Percentiles rank a stretch among this genome's conserved stretches.
Conservation (phyloP, 1,284 basidiomycete species). For the Moniliophthora roreri region DNA sequence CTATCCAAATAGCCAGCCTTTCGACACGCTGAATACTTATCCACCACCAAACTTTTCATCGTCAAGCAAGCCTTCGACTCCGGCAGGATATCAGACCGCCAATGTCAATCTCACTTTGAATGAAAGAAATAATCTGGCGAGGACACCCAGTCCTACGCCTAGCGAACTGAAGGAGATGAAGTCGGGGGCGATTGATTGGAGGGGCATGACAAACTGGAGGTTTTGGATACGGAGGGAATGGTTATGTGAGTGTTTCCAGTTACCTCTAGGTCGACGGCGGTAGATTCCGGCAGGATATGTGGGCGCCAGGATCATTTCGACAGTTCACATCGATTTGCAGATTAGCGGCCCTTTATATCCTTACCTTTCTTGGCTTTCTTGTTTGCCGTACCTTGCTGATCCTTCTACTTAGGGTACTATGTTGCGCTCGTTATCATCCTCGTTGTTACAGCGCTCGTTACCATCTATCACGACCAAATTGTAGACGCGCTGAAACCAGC, state of each 20-base stretch:
- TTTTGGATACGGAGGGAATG: constrained; percentile 6
- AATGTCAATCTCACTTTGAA: background rate
- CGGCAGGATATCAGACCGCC: background rate
- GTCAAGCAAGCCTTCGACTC: background rate
- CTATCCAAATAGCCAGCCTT: background rate
- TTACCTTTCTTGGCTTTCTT: background rate
- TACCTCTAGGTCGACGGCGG: no score
- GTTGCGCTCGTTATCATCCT: constrained; percentile 34
- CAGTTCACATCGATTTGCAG: background rate
- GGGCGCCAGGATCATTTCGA: background rate
- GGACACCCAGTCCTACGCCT: constrained; percentile 12
- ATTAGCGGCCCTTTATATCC: background rate
- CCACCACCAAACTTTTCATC: background rate
- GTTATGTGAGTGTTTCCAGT: constrained; percentile 4
- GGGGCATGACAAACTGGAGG: background rate
- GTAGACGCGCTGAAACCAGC: constrained; percentile 12
- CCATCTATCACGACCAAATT: constrained; percentile 13
- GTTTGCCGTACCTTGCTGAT: background rate
- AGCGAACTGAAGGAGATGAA: constrained; percentile 7
- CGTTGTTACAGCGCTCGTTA: constrained; percentile 8
- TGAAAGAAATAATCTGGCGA: background rate
- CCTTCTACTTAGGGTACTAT: constrained; percentile 49
- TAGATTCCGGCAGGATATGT: background rate
- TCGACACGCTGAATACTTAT: background rate
- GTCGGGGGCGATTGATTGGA: constrained; percentile 7